Base-by-base conservation (phyloP, 306 rosid genomes). In the Trifolium subterraneum region DNA sequence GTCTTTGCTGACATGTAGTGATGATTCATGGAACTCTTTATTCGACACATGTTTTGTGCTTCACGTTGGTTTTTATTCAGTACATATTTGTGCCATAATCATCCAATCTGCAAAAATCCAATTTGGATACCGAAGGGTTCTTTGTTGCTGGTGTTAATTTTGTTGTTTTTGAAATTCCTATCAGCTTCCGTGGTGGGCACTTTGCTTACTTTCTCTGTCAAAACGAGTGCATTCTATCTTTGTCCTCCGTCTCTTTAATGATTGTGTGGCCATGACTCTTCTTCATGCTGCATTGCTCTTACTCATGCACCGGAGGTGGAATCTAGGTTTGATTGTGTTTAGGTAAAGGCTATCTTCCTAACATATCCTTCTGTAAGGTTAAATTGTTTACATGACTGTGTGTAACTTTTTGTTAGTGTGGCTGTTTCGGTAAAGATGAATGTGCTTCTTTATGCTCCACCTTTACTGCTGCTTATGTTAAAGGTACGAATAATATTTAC, bases 371-470 rank as follows among this genome's bases (percentile, higher is more conserved):
- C 66, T 7, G 7, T 44, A 20, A 9, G 72, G 58, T 68, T 72
- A 52, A 72, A n/a, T 13, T 64, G 58, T 33, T 66, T 45, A 64
- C 78, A 29, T 73, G 84, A 70, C 16, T 65, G 55, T 68, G 72
- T 50, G 54, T 83, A 4, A 77, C 82, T 72, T 66, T 75, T 78
- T 77, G 38, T 78, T 74, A 92, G 99, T 75, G 87, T 78, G 48
- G 97, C 99, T 65, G 99, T 94, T 84, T 92, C 96, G 10, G 75
- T 94, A 56, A 94, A 94, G 95, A 94, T 94, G 99, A 94, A 94
- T 78, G 95, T 90, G 64, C 97, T 94, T 68, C 96, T 94, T 36
- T 94, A 88, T 78, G 99, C 93, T 69, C 97, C 99, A 27, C 88
- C 95, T 33, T 81, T 94, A 41, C 81, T 94, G 73, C 88, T 91